Evolutionary conservation across 1,284 basidiomycete species (phyloP).

Genomic region (Porogramme epimiltina): DNA sequence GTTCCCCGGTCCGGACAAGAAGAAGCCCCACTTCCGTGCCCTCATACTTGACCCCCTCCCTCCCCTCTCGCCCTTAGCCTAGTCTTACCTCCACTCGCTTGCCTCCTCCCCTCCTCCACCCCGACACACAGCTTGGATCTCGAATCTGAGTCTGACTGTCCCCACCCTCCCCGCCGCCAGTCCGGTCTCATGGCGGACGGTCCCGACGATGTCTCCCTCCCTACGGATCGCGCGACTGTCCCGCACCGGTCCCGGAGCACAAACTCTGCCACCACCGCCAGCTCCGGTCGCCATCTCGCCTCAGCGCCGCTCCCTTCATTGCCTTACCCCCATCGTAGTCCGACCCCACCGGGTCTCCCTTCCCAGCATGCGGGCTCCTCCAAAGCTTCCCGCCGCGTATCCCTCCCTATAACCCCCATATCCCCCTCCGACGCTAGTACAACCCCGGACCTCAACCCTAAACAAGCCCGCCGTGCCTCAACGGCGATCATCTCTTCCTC

Average conservation of each 20-base stretch:
- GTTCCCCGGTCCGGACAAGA: conserved; percentile 29
- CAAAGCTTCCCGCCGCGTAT: conserved; percentile 9
- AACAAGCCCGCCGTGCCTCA: neutral
- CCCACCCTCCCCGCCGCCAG: too few relatives aligned
- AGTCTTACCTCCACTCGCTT: conserved; percentile 29
- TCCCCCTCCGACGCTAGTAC: conserved; percentile 14
- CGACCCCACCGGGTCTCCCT: conserved; percentile 30
- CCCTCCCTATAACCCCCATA: conserved; percentile 25
- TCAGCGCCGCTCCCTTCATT: conserved; percentile 21
- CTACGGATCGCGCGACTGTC: conserved; percentile 19
- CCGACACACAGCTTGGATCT: conserved; percentile 7
- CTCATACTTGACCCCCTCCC: conserved; percentile 25
- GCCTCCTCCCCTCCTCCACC: conserved; percentile 18
- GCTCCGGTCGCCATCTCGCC: neutral
- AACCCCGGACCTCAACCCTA: conserved; percentile 2
- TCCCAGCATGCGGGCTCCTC: conserved; percentile 15
- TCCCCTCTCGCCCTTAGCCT: conserved; percentile 31
- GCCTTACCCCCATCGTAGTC: conserved; percentile 25
- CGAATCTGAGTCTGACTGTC: conserved; percentile 10
- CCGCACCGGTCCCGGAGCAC: conserved; percentile 18
- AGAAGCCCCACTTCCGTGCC: conserved; percentile 20
- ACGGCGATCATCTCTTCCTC: neutral
- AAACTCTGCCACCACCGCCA: neutral
- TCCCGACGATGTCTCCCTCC: conserved; percentile 15
- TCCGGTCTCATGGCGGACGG: conserved; percentile 3